A percentile compares a stretch with the other conserved stretches of the same genome.
phyloP scores from a whole-genome alignment of 2,329 filamentous ascomycete species.

The Aspergillus tanneri region DNA sequence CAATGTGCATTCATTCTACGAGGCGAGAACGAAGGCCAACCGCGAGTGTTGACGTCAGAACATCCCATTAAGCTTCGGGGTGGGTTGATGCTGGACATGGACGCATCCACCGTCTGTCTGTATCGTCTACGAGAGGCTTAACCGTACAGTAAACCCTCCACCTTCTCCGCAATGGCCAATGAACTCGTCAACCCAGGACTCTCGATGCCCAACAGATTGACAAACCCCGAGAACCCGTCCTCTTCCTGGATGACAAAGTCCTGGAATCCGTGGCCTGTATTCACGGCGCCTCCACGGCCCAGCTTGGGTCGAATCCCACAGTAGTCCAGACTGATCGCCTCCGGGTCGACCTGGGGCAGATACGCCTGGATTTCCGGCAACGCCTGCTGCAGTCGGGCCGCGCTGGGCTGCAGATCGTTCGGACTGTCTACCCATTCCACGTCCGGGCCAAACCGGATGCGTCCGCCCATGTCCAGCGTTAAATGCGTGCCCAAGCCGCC shows the following conservation, averaged over 20 bases:
- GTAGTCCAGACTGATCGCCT: conserved; percentile 74
- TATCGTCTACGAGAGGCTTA: conserved; percentile 8
- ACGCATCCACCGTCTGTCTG: too few relatives aligned
- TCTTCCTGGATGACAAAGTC: conserved; percentile 83
- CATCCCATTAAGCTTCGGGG: too few relatives aligned
- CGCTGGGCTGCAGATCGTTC: conserved; percentile 66
- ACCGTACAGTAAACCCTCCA: conserved; percentile 57
- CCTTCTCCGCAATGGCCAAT: conserved; percentile 80
- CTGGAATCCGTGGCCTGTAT: conserved; percentile 63
- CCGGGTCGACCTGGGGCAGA: conserved; percentile 68
- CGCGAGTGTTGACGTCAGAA: too few relatives aligned
- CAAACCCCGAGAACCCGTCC: conserved; percentile 74
- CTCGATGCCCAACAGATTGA: conserved; percentile 90
- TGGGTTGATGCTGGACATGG: too few relatives aligned
- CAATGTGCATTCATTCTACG: too few relatives aligned
- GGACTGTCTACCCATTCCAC: conserved; percentile 85
- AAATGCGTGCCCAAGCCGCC: conserved; percentile 92
- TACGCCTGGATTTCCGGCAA: conserved; percentile 74
- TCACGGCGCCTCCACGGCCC: conserved; percentile 57
- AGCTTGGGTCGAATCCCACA: conserved; percentile 90
- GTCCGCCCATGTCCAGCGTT: conserved; percentile 81
- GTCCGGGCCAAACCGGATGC: conserved; percentile 89
- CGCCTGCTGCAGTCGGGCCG: conserved; percentile 63
- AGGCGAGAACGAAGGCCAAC: too few relatives aligned
- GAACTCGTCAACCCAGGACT: conserved; percentile 86